Evolutionary conservation across 1,284 basidiomycete species (phyloP), one percentile per base, ranked within the genome.

Genomic region (Moesziomyces sp.): DNA sequence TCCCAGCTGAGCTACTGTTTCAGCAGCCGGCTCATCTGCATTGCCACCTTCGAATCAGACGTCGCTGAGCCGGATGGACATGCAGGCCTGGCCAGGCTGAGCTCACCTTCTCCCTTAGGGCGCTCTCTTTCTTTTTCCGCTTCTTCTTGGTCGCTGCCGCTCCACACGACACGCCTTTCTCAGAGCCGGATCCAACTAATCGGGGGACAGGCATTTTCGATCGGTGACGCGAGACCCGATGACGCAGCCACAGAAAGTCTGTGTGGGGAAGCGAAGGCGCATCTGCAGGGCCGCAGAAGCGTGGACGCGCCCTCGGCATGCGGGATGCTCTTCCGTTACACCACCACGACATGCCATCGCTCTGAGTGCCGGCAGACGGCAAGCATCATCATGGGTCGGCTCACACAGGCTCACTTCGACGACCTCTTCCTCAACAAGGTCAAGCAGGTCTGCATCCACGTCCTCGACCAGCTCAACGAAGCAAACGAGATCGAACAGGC

Each of bases 341-440:
- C 13, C 18, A 18, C 13, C 18, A 18, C 18, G 46, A 16, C 24
- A 9, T 30, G 46, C 24, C 23, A 13, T 47, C 21, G 46, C 9
- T 10, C 11, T 11, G 16, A 47, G 23, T 28, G 14, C 19, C 23
- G 21, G 5, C 46, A 47, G 8, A 28, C 19, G 5, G 21, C 30
- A 8, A 44, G 23, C 40, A 19, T 30, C 23, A 44, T 16, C 35
- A 73, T 73, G 70, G 70, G 70, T 26, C 64, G 70, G 45, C 57
- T 60, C 50, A 56, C 59, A 2, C 60, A 55, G 21, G 58, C 61
- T 14, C 67, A 67, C 46, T 76, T 50, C 47, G 74, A 76, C 47
- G 62, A 76, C 45, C 19, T 73, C 35, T 70, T 76, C 21, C 56
- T 73, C 54, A 57, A 64, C 60, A 76, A 76, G 57, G 35, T 68